phyloP scores from a whole-genome alignment of 345 rosid genomes.

The Durio zibethinus region DNA sequence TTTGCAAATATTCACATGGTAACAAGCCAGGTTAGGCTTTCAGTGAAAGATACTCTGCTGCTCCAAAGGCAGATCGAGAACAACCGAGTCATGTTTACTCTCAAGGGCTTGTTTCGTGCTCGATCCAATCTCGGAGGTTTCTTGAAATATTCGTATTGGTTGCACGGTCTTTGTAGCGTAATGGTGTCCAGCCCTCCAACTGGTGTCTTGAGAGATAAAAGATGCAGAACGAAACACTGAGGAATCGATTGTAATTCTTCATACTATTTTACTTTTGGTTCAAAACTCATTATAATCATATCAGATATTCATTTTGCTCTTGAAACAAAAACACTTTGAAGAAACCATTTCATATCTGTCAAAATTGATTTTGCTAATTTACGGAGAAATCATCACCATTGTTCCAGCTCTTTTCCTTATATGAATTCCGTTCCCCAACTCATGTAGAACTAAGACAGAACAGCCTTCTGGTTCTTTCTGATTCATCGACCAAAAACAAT shows the following conservation, averaged over 20 bases:
- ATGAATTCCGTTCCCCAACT: background rate
- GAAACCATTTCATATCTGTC: background rate
- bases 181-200: conserved; percentile 58
- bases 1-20: conserved; percentile 53
- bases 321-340: too few relatives aligned
- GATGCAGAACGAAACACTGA: conserved; percentile 72
- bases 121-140: conserved; percentile 60
- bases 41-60: conserved; percentile 35
- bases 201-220: conserved; percentile 55
- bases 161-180: conserved; percentile 52
- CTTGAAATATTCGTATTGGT: conserved; percentile 64
- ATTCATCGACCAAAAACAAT: background rate
- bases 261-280: background rate
- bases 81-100: conserved; percentile 46
- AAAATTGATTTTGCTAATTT: background rate
- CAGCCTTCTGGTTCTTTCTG: background rate
- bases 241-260: background rate
- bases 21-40: conserved; percentile 73
- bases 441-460: background rate
- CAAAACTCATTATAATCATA: background rate
- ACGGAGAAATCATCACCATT: background rate
- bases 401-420: background rate
- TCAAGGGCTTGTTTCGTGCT: conserved; percentile 68
- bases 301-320: background rate
- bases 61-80: conserved; percentile 48